Evolutionary conservation across 768 basidiomycete species (phyloP).

Genomic region (Krasilnikovozyma curviuscula): DNA sequence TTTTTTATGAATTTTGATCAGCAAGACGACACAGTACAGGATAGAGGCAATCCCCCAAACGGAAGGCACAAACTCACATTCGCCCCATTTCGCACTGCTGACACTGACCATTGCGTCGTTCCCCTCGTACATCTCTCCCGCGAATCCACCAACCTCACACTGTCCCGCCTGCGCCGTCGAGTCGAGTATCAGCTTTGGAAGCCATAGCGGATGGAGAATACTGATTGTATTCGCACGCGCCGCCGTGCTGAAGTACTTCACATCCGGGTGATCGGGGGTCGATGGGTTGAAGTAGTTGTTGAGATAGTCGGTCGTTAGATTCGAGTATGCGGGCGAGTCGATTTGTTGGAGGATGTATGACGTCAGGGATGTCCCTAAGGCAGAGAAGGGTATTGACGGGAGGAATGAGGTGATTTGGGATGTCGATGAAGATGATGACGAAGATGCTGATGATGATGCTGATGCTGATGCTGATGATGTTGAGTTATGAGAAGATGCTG

Average conservation of each 20-base stretch:
- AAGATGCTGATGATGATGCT: neutral
- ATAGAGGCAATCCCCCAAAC: neutral
- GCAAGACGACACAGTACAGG: neutral
- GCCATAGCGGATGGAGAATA: constrained; percentile 68
- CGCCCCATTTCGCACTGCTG: constrained; percentile 77
- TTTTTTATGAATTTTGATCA: neutral
- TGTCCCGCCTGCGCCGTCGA: constrained; percentile 50
- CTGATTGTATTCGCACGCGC: constrained; percentile 40
- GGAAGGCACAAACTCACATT: constrained; percentile 29
- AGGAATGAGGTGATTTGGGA: constrained; percentile 1
- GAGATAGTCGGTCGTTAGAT: constrained; percentile 68
- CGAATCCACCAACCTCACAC: constrained; percentile 23
- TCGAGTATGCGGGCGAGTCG: constrained; percentile 91
- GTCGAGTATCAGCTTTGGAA: constrained; percentile 85
- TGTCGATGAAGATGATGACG: neutral
- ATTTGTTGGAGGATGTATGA: constrained; percentile 69
- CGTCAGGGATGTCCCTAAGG: constrained; percentile 64
- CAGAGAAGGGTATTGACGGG: constrained; percentile 26
- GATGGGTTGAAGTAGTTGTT: constrained; percentile 25
- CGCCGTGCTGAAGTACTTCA: constrained; percentile 83
- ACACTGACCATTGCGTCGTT: constrained; percentile 85
- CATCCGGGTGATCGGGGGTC: constrained; percentile 49
- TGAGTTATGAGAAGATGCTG: neutral
- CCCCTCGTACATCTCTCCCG: constrained; percentile 32
- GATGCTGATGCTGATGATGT: neutral